Evolutionary conservation across 371 early-diverging fungal genomes (phyloP).

Genomic region (Syncephalastrum monosporum): DNA sequence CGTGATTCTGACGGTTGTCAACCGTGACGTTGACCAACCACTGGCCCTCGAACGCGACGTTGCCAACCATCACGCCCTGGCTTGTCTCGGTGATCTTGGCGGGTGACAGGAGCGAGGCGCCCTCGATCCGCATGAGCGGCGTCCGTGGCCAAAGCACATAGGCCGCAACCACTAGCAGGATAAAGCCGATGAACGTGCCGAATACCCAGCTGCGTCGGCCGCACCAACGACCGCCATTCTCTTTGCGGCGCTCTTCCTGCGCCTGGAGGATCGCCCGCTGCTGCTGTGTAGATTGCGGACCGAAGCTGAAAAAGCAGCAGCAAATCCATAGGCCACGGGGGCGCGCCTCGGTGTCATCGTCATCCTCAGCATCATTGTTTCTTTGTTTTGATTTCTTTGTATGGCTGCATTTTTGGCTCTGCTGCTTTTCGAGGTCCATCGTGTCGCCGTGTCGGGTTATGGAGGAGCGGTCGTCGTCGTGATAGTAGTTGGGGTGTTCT

Average conservation of each 20-base stretch:
- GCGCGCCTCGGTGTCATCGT: background rate
- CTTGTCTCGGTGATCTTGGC: slow-evolving; percentile 34
- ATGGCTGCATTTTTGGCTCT: slow-evolving; percentile 1
- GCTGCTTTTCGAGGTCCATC: no score
- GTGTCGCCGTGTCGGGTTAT: slow-evolving; percentile 10
- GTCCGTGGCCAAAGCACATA: slow-evolving; percentile 45
- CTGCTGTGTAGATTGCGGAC: slow-evolving; percentile 12
- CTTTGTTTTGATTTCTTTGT: slow-evolving; percentile 5
- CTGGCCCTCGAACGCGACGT: slow-evolving; percentile 42
- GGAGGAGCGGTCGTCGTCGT: slow-evolving; percentile 9
- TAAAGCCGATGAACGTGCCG: slow-evolving; percentile 27
- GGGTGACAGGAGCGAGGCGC: slow-evolving; percentile 32
- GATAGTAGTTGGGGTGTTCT: slow-evolving; percentile 2
- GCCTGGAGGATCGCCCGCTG: slow-evolving; percentile 6
- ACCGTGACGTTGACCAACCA: slow-evolving; percentile 47
- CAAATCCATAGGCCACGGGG: slow-evolving; percentile 37
- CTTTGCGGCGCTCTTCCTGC: slow-evolving; percentile 11
- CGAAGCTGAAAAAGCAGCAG: slow-evolving; percentile 40
- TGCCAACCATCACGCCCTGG: slow-evolving; percentile 42
- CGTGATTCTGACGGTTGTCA: slow-evolving; percentile 40
- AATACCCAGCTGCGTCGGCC: slow-evolving; percentile 39
- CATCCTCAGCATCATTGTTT: slow-evolving; percentile 6
- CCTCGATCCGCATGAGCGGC: slow-evolving; percentile 48
- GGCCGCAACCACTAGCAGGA: slow-evolving; percentile 20
- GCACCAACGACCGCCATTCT: slow-evolving; percentile 13